These are phyloP conservation scores for Deinandra increscens DNA, from an alignment of 129 eudicot species.

Conservation along the genomic window DNA sequence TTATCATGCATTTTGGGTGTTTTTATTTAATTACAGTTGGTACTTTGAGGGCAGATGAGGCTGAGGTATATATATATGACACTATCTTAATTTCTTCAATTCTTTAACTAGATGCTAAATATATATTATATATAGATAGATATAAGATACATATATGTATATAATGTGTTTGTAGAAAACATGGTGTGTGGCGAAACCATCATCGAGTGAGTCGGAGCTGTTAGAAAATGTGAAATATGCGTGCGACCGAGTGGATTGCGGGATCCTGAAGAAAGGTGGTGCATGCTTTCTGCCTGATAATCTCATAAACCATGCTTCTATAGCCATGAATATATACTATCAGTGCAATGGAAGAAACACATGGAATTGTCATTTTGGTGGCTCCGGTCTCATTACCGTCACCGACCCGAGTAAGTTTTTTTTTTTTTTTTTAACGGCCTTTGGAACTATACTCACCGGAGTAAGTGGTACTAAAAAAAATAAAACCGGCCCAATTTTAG, in stretches of 20 bases:
- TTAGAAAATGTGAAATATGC: conserved; percentile 53
- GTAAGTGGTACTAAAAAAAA: too few species aligned
- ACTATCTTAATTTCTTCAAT: not conserved
- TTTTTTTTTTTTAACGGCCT: too few species aligned
- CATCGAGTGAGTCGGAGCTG: conserved; percentile 44
- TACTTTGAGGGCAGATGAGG: conserved; percentile 11
- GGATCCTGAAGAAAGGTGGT: conserved; percentile 53
- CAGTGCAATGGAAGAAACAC: conserved; percentile 58
- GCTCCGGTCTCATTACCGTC: conserved; percentile 50
- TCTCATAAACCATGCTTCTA: conserved; percentile 72
- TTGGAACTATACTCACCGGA: too few species aligned
- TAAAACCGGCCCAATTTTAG: too few species aligned
- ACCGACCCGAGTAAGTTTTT: conserved; percentile 90
- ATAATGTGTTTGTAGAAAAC: conserved; percentile 89
- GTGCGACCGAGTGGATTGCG: conserved; percentile 66
- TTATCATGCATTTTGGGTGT: not conserved
- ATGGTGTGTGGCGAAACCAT: conserved; percentile 94
- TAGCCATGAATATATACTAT: conserved; percentile 82
- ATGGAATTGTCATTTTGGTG: conserved; percentile 67
- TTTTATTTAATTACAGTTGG: conserved; percentile 18
- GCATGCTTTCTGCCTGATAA: conserved; percentile 58
- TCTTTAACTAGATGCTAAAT: not conserved
- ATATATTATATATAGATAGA: not conserved
- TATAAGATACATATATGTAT: too few species aligned
- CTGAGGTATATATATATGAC: conserved; percentile 14